A percentile compares a stretch with the other conserved stretches of the same genome.
Evolutionary conservation across 176 grass and related monocot genomes (phyloP).

Genomic region (Eragrostis curvula): DNA sequence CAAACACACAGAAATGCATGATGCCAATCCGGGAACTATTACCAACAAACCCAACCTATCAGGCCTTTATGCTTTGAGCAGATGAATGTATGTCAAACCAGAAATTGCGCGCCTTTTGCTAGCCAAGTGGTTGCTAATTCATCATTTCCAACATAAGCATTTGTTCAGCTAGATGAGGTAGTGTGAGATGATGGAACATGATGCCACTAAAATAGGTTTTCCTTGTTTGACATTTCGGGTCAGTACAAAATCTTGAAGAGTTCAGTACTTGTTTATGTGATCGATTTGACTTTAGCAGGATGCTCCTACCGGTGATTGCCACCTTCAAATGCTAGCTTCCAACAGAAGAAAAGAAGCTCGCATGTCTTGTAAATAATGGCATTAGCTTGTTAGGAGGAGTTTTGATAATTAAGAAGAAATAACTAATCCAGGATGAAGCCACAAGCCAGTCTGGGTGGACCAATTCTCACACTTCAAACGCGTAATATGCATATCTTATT

Average conservation of each 20-base stretch:
- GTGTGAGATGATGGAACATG: not conserved
- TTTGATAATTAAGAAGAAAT: not conserved
- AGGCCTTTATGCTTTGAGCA: slow-evolving; percentile 29
- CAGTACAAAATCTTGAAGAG: not conserved
- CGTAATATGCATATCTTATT: not conserved
- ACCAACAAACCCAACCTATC: not conserved
- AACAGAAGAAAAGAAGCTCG: not conserved
- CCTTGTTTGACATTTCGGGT: slow-evolving; percentile 18
- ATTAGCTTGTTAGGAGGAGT: not conserved
- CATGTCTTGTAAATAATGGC: not conserved
- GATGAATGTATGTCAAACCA: slow-evolving; percentile 6
- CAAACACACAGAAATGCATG: too few relatives aligned
- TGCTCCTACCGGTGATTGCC: slow-evolving; percentile 11
- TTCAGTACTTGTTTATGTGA: slow-evolving; percentile 17
- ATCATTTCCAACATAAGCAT: slow-evolving; percentile 12
- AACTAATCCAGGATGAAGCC: not conserved
- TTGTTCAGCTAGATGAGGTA: slow-evolving; percentile 31
- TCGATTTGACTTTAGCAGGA: slow-evolving; percentile 5
- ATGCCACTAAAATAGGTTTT: not conserved
- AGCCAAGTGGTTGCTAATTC: not conserved
- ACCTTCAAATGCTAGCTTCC: not conserved
- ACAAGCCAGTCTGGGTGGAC: not conserved
- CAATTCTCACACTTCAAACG: slow-evolving; percentile 6
- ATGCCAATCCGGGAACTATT: not conserved
- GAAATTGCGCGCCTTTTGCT: slow-evolving; percentile 17